These are phyloP conservation scores for Boeremia lycopersici DNA, from an alignment of 2,329 filamentous ascomycete genomes.

Conservation along the genomic window DNA sequence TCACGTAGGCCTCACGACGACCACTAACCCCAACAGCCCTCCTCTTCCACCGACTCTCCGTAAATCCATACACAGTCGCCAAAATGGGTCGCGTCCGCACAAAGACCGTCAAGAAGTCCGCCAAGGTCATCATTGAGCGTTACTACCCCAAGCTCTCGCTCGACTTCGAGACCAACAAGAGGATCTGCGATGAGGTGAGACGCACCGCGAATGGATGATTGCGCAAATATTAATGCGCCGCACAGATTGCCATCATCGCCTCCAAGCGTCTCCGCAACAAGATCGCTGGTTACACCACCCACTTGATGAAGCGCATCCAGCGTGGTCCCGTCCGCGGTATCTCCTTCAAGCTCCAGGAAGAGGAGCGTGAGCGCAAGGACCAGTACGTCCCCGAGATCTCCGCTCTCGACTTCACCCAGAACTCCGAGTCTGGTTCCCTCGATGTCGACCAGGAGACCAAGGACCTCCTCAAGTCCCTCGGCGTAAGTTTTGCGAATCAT, in stretches of 20 bases:
- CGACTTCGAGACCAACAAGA: constrained; percentile 99
- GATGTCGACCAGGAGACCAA: constrained; percentile 98
- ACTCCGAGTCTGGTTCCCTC: constrained; percentile 88
- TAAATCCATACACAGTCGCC: constrained; percentile 38
- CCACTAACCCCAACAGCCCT: constrained; percentile 39
- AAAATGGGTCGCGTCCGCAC: constrained; percentile 64
- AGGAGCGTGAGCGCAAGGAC: constrained; percentile 99
- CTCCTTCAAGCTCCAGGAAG: constrained; percentile 99
- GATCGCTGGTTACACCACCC: constrained; percentile 86
- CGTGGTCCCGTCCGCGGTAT: constrained; percentile 98
- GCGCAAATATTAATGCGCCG: constrained; percentile 67
- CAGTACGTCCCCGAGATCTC: constrained; percentile 99
- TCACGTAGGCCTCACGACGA: constrained; percentile 28
- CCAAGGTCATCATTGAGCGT: constrained; percentile 98
- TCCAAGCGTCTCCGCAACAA: constrained; percentile 99
- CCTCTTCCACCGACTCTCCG: constrained; percentile 30
- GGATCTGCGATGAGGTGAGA: constrained; percentile 87
- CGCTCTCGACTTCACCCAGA: constrained; percentile 96
- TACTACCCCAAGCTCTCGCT: constrained; percentile 90
- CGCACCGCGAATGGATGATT: not conserved
- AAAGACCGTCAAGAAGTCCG: constrained; percentile 79
- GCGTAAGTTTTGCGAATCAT: constrained; percentile 70
- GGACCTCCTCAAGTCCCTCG: constrained; percentile 99
- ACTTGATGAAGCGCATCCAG: constrained; percentile 97
- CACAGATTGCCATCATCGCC: constrained; percentile 87